phyloP scores from a whole-genome alignment of 768 basidiomycete genomes.

The Roridomyces roridus region DNA sequence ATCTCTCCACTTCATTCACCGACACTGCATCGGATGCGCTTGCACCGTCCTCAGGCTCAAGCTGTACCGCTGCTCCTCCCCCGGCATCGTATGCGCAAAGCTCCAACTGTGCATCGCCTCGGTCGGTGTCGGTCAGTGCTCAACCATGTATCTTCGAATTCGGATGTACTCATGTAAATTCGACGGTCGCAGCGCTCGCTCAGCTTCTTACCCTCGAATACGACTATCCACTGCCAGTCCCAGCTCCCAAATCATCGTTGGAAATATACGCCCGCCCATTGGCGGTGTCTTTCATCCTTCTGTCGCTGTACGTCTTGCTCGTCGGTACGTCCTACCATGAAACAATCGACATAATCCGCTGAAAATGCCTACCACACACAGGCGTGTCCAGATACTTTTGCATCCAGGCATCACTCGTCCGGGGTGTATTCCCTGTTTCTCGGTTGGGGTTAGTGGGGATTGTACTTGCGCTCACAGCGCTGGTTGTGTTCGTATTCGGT shows the following conservation, averaged over 20 bases:
- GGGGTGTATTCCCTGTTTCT: constrained; percentile 47
- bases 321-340: no score
- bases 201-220: constrained; percentile 10
- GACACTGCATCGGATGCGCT: no score
- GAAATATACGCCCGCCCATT: constrained; percentile 4
- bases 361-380: neutral
- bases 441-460: constrained; percentile 38
- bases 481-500: constrained; percentile 44
- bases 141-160: no score
- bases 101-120: constrained; percentile 40
- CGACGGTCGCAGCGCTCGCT: constrained; percentile 4
- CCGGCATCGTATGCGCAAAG: neutral
- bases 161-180: no score
- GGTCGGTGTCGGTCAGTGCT: constrained; percentile 43
- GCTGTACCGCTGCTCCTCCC: no score
- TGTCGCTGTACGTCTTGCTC: constrained; percentile 5
- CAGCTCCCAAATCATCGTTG: no score
- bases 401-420: constrained; percentile 41
- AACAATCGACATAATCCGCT: no score
- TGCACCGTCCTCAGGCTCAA: constrained; percentile 50
- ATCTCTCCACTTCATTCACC: no score
- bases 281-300: neutral
- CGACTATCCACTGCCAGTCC: no score
- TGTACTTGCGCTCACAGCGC: constrained; percentile 33
- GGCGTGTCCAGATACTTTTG: constrained; percentile 30